Conservation (phyloP, 106 monocot species). For the Dioscorea alata region DNA sequence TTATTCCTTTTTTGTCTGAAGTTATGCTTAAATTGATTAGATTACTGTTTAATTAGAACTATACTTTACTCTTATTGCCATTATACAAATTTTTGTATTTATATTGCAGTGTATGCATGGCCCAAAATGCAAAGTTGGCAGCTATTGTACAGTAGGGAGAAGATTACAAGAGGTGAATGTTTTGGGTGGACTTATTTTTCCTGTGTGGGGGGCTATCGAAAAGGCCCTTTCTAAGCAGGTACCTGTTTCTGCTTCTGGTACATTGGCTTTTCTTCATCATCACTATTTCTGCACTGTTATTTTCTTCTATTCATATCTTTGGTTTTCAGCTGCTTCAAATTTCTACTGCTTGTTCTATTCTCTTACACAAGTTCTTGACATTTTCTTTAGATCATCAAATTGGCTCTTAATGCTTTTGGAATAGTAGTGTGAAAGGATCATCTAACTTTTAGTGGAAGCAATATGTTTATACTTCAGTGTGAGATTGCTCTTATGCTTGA, state of each 20-base stretch:
- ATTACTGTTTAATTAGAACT: background rate
- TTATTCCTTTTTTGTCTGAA: background rate
- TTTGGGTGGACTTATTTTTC: constrained; percentile 93
- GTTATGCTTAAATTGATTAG: background rate
- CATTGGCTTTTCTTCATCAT: background rate
- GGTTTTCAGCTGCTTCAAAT: no score
- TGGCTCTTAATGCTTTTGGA: no score
- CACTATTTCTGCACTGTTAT: no score
- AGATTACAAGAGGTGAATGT: constrained; percentile 88
- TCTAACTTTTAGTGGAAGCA: no score
- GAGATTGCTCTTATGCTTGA: no score
- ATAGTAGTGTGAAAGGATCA: no score
- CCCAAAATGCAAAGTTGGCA: constrained; percentile 88
- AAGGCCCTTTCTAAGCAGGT: constrained; percentile 94
- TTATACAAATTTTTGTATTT: background rate
- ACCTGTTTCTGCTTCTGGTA: background rate
- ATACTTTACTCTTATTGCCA: background rate
- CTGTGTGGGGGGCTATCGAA: constrained; percentile 94
- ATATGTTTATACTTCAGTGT: no score
- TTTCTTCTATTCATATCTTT: no score
- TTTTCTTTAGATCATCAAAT: no score
- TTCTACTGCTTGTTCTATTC: no score
- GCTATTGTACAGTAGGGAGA: constrained; percentile 92
- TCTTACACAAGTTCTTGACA: no score
- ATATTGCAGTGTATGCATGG: constrained; percentile 97